Evolutionary conservation across 1,139 yeast genomes (phyloP).

Genomic region (Saccharomyces hybrid): DNA sequence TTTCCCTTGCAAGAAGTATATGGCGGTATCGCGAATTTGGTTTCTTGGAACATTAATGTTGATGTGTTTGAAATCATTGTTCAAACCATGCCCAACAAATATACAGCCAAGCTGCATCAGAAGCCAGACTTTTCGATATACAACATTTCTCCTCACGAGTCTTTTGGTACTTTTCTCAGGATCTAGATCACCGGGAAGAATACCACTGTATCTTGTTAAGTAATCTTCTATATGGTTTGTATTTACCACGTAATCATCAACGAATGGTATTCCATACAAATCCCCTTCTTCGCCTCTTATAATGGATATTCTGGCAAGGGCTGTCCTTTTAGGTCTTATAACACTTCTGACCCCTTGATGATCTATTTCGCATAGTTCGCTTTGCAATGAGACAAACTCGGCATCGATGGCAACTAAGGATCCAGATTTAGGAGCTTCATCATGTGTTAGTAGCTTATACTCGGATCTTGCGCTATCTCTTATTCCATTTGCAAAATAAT

Average conservation of each 20-base stretch:
- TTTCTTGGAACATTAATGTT: conserved; percentile 76
- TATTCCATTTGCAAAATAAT: conserved; percentile 66
- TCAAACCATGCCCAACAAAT: conserved; percentile 91
- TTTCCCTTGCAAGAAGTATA: conserved; percentile 62
- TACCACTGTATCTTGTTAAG: conserved; percentile 85
- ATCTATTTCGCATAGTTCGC: conserved; percentile 72
- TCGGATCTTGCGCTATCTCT: conserved; percentile 54
- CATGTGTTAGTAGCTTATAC: conserved; percentile 54
- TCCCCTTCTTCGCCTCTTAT: conserved; percentile 66
- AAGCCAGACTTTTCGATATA: conserved; percentile 84
- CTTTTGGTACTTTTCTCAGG: conserved; percentile 58
- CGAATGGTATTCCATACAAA: conserved; percentile 67
- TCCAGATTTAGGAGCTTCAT: conserved; percentile 70
- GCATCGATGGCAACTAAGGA: conserved; percentile 90
- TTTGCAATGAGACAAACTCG: conserved; percentile 79
- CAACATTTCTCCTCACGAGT: conserved; percentile 73
- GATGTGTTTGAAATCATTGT: conserved; percentile 86
- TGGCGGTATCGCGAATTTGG: conserved; percentile 87
- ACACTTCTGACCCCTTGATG: conserved; percentile 62
- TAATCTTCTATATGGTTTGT: conserved; percentile 71
- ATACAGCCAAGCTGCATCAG: conserved; percentile 80
- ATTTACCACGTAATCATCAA: conserved; percentile 86
- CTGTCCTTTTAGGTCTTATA: conserved; percentile 65
- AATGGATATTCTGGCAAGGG: conserved; percentile 86
- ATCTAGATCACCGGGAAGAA: conserved; percentile 84